Evolutionary conservation across 208 protist genomes (phyloP), one percentile per base, ranked within the genome.

Genomic region (Crithidia sp.): DNA sequence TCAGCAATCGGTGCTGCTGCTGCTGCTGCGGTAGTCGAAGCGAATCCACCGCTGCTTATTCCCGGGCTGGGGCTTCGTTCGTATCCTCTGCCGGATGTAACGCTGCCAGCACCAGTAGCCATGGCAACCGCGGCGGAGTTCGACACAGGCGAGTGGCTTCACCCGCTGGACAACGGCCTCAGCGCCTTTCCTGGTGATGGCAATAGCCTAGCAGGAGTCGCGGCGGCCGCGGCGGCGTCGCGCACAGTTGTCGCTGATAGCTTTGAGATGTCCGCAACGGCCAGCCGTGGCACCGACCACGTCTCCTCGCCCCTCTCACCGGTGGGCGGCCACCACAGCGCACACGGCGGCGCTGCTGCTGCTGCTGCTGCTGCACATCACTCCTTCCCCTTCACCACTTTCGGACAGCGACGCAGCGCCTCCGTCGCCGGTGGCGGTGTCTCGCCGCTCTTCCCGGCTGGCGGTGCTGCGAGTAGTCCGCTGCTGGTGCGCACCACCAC

Each of bases 21-120:
- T 28, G 28, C 28, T 28, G 28, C 28, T 28, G 28, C 28, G 28
- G 28, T 28, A 28, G 28, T 28, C 1, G 28, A 28, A 28, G 28
- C 61, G 7, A 58, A 49, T n/a, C 66, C 71, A 54, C 76, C 64
- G 19, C 52, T 83, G 52, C 55, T 82, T 9, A 67, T 88, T 10
- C 80, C 81, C 4, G 84, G 84, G 12, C 77, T 88, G 8, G 84
- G 80, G n/a, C 77, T 88, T 52, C 78, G 72, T 52, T 64, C 59
- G 10, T 83, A 75, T 53, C 65, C 72, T 0, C n/a, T 79, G n/a
- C 54, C 71, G 9, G 65, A 67, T 9, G 79, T 88, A 6, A 83
- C 81, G 37, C 60, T 77, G 17, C 82, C 84, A 10, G 80, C 81
- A 58, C 44, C 74, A 2, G 5, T 36, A 7, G 54, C 66, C 59